Conservation (phyloP, 257 asterid species). For the Salvia rosmarinus region DNA sequence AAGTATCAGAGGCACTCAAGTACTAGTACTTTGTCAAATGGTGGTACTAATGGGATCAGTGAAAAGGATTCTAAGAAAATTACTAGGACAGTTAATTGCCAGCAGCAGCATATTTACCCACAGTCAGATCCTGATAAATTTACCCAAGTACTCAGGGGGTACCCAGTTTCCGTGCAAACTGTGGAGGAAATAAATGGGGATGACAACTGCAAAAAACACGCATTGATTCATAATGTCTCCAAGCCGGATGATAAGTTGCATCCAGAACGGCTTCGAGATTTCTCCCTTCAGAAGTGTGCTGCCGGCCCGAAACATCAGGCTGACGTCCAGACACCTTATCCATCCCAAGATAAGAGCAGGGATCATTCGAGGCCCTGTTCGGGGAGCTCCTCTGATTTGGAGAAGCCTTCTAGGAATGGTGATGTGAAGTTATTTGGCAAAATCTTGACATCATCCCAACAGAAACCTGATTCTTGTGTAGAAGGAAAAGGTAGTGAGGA, state of each 20-base stretch:
- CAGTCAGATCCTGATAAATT: conserved; percentile 44
- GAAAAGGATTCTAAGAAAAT: conserved; percentile 40
- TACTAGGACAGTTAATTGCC: conserved; percentile 40
- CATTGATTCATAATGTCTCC: conserved; percentile 40
- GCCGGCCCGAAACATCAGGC: conserved; percentile 41
- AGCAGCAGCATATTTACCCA: conserved; percentile 42
- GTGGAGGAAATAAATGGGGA: conserved; percentile 49
- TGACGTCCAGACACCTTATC: conserved; percentile 44
- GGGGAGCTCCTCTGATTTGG: conserved; percentile 54
- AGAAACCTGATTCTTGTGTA: conserved; percentile 43
- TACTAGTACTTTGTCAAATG: conserved; percentile 37
- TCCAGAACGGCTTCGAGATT: conserved; percentile 37
- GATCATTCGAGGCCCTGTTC: conserved; percentile 42
- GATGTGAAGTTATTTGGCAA: conserved; percentile 93
- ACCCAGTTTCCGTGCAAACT: conserved; percentile 56
- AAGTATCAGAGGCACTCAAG: conserved; percentile 48
- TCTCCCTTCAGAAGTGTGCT: conserved; percentile 57
- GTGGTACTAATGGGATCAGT: conserved; percentile 36
- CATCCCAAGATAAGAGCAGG: conserved; percentile 41
- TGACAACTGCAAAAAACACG: conserved; percentile 42
- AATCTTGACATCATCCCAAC: conserved; percentile 66
- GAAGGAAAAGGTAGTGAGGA: conserved; percentile 40
- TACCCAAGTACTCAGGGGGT: conserved; percentile 54
- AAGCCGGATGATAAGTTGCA: conserved; percentile 43
- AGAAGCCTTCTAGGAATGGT: conserved; percentile 66